A percentile compares a stretch with the other conserved stretches of the same genome.
These are phyloP conservation scores for Penicillium sp. DNA, from an alignment of 2,329 filamentous ascomycete genomes.

Conservation along the genomic window DNA sequence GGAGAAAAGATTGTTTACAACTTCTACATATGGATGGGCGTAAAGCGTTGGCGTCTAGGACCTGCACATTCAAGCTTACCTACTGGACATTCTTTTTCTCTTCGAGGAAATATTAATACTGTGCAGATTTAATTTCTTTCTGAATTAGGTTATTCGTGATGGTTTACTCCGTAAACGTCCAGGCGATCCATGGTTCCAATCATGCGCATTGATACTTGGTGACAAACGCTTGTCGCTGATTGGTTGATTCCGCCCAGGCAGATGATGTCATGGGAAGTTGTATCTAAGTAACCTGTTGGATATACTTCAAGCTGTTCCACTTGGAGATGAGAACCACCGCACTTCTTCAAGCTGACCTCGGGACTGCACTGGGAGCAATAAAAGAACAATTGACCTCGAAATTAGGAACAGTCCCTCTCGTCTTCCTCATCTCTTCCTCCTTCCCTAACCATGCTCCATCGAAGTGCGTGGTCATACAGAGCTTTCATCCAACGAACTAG, in stretches of 20 bases:
- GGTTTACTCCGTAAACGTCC: too few species aligned
- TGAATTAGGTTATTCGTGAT: background rate
- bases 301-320: background rate
- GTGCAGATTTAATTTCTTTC: background rate
- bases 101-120: too few species aligned
- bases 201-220: slow-evolving; percentile 11
- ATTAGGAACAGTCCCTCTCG: background rate
- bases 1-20: background rate
- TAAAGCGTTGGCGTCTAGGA: slow-evolving; percentile 11
- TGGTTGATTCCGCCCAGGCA: slow-evolving; percentile 6
- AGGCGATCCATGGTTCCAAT: background rate
- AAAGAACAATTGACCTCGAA: background rate
- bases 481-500: background rate
- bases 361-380: background rate
- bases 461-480: background rate
- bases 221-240: slow-evolving; percentile 15
- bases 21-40: background rate
- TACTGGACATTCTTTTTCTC: slow-evolving; percentile 9
- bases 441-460: background rate
- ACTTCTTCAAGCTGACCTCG: background rate
- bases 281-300: too few species aligned
- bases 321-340: background rate
- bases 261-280: slow-evolving; percentile 18
- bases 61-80: slow-evolving; percentile 3
- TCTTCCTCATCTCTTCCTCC: background rate